Evolutionary conservation across 805 yeast genomes (phyloP).

Genomic region (Schwanniomyces sp.): DNA sequence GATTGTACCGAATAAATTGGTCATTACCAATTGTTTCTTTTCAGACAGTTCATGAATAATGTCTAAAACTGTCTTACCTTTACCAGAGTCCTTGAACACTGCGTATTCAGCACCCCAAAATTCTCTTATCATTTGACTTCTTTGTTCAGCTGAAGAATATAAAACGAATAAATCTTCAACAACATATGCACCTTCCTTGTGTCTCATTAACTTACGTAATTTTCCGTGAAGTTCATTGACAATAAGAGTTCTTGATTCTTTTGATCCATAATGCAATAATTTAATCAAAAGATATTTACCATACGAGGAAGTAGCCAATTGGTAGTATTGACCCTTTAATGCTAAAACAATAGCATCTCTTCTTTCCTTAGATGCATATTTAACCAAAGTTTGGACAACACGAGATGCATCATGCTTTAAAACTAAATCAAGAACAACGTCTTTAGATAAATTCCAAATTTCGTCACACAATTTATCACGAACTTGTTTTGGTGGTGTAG

Average conservation of each 20-base stretch:
- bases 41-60: conserved; percentile 69
- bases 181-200: conserved; percentile 97
- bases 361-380: conserved; percentile 78
- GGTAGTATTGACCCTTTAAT: conserved; percentile 74
- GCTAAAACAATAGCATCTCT: conserved; percentile 67
- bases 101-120: conserved; percentile 97
- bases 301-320: conserved; percentile 85
- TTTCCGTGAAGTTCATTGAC: conserved; percentile 88
- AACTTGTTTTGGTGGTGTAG: conserved; percentile 72
- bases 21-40: conserved; percentile 71
- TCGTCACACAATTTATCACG: conserved; percentile 80
- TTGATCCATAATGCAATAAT: conserved; percentile 88
- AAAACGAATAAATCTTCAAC: conserved; percentile 89
- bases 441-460: conserved; percentile 80
- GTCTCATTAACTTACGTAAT: conserved; percentile 89
- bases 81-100: conserved; percentile 75
- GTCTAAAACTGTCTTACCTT: conserved; percentile 61
- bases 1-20: conserved; percentile 78
- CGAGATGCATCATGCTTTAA: conserved; percentile 96
- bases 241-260: conserved; percentile 70
- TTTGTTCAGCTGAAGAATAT: conserved; percentile 82
- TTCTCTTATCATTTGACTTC: conserved; percentile 88
- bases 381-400: conserved; percentile 90
- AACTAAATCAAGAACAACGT: conserved; percentile 78
- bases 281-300: conserved; percentile 91